phyloP scores from a whole-genome alignment of 352 stramenopile genomes.

The Pythium scleroteichum region DNA sequence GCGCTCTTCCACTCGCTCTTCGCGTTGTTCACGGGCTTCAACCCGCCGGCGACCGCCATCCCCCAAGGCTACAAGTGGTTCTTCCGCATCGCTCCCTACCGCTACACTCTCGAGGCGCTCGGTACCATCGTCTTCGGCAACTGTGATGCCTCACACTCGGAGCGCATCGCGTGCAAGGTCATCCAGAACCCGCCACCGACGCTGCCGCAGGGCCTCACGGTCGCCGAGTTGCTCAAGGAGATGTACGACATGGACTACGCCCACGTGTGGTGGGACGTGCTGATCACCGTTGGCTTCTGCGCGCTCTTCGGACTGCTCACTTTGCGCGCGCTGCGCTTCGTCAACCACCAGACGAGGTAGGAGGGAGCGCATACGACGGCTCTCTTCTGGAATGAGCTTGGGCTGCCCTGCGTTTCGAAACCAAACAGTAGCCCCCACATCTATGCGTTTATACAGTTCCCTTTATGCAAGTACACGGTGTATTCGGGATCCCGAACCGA shows the following conservation, averaged over 20 bases:
- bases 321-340: slow-evolving; percentile 21
- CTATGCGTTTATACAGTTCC: background rate
- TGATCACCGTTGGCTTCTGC: background rate
- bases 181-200: slow-evolving; percentile 4
- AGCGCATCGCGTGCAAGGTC: slow-evolving; percentile 13
- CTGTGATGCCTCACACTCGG: slow-evolving; percentile 1
- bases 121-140: slow-evolving; percentile 13
- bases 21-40: slow-evolving; percentile 71
- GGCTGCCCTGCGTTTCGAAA: too few relatives aligned
- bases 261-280: slow-evolving; percentile 12
- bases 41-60: slow-evolving; percentile 49
- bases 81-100: slow-evolving; percentile 29
- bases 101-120: slow-evolving; percentile 14
- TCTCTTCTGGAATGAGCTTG: too few relatives aligned
- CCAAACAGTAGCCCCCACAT: too few relatives aligned
- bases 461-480: background rate
- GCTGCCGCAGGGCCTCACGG: slow-evolving; percentile 15
- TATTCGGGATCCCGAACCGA: too few relatives aligned
- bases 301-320: slow-evolving; percentile 23
- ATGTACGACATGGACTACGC: slow-evolving; percentile 27
- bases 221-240: slow-evolving; percentile 24
- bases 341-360: slow-evolving; percentile 32
- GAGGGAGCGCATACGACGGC: too few relatives aligned
- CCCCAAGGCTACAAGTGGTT: slow-evolving; percentile 51
- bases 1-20: slow-evolving; percentile 54